A percentile compares a stretch with the other conserved stretches of the same genome.
These are phyloP conservation scores for Pistacia atlantica DNA, from an alignment of 345 rosid species.

Conservation along the genomic window DNA sequence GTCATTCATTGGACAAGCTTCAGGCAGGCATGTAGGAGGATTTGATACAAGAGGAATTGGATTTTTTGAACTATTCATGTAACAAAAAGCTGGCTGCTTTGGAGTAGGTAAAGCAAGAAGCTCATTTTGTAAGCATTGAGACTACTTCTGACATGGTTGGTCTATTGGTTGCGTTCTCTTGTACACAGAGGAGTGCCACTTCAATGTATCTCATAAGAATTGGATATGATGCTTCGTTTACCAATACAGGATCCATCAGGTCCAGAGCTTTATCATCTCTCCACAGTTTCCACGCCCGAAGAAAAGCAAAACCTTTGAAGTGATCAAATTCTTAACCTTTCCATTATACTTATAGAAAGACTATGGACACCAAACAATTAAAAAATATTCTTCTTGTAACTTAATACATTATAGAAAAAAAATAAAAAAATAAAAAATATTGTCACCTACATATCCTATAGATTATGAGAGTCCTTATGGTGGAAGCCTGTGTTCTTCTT, in stretches of 20 bases:
- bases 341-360: no score
- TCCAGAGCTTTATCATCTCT: background rate
- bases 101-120: slow-evolving; percentile 7
- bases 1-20: no score
- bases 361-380: no score
- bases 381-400: no score
- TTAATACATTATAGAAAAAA: no score
- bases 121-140: slow-evolving; percentile 26
- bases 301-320: background rate
- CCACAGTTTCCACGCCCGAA: slow-evolving; percentile 9
- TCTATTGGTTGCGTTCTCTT: slow-evolving; percentile 27
- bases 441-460: background rate
- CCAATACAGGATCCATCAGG: background rate
- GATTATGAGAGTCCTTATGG: background rate
- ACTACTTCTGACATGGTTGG: slow-evolving; percentile 29
- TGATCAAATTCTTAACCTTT: no score
- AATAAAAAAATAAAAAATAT: no score
- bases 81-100: slow-evolving; percentile 22
- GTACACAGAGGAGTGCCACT: slow-evolving; percentile 21
- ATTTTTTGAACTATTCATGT: background rate
- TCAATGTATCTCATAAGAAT: slow-evolving; percentile 6
- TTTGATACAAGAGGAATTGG: background rate
- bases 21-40: no score
- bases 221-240: background rate
- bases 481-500: background rate